Evolutionary conservation across 2,329 filamentous ascomycete genomes (phyloP), one percentile per base, ranked within the genome.

Genomic region (Fusarium floridanum): DNA sequence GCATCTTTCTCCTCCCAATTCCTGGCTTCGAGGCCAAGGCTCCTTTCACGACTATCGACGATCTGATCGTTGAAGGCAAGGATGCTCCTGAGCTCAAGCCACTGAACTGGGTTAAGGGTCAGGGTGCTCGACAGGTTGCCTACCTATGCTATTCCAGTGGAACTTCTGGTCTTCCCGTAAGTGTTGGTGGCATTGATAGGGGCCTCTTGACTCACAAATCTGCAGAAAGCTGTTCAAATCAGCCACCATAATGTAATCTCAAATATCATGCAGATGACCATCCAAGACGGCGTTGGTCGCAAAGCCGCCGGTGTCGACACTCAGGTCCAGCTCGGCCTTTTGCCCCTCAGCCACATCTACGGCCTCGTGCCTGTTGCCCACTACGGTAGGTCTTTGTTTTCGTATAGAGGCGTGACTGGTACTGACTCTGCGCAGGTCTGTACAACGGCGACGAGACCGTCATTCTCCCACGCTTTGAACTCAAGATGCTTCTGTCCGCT

Each of bases 321-420:
- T 1, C 83, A 88, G 67, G 82, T 88, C 22, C 84, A 82, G 2
- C 87, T 95, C 0, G 94, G 93, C 6, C 85, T 96, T n/a, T 85
- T 96, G 1, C 94, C 94, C 1, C 90, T 95, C 79, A 95, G 92
- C 74, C 94, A 97, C 78, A 97, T 97, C 73, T 97, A 96, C 81
- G 91, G 90, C 5, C 84, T 97, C 39, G 90, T 95, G 6, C 90
- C 95, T 17, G 90, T 95, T 68, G 91, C 90, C 22, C 73, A 75
- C n/a, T 71, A 65, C 17, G 73, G 73, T 73, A 73, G 22, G 34
- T 14, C 39, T 29, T 12, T 20, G 6, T 8, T 50, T 32, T 53
- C 17, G 17, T 53, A 32, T 11, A 6, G 17, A 12, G 6, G 6
- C 11, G 17, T n/a, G 11, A 11, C 32, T 53, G 94, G 80, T 83